These are phyloP conservation scores for Neoscytalidium dimidiatum DNA, from an alignment of 2,329 filamentous ascomycete genomes.

Conservation along the genomic window DNA sequence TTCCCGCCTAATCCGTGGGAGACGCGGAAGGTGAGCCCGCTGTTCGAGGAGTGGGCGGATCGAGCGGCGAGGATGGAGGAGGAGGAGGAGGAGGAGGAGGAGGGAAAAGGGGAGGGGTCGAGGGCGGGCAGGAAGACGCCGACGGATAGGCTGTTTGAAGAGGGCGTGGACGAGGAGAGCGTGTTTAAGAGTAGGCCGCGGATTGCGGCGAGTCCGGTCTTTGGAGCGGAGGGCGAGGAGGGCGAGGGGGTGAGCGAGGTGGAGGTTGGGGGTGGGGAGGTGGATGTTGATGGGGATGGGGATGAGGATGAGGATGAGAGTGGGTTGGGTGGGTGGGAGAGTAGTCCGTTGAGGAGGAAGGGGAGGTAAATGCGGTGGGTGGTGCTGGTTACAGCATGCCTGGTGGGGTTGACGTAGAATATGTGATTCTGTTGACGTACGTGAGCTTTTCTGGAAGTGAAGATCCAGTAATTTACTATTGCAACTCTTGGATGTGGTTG, in stretches of 20 bases:
- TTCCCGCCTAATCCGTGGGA: constrained; percentile 60
- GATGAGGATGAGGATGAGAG: constrained; percentile 19
- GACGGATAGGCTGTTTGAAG: constrained; percentile 22
- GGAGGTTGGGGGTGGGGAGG: constrained; percentile 17
- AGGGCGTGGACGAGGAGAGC: constrained; percentile 54
- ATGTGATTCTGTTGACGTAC: no score
- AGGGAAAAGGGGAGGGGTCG: neutral
- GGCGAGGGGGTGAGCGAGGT: constrained; percentile 12
- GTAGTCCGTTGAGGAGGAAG: constrained; percentile 33
- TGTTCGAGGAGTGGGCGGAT: constrained; percentile 23
- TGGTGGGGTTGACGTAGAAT: no score
- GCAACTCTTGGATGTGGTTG: no score
- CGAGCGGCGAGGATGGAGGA: neutral
- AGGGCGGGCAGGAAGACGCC: constrained; percentile 13
- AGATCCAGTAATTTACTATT: no score
- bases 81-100: neutral
- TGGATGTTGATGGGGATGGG: constrained; percentile 16
- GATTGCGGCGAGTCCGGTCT: constrained; percentile 72
- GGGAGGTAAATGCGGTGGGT: neutral
- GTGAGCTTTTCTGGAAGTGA: no score
- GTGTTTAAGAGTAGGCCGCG: constrained; percentile 84
- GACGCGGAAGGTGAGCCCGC: constrained; percentile 42
- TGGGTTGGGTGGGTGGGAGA: constrained; percentile 26
- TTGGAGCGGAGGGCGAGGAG: constrained; percentile 26
- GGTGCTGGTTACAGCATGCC: neutral